Percentiles rank a stretch among this genome's conserved stretches.
Evolutionary conservation across 2,329 filamentous ascomycete genomes (phyloP).

Genomic region (Aspergillus sp.): DNA sequence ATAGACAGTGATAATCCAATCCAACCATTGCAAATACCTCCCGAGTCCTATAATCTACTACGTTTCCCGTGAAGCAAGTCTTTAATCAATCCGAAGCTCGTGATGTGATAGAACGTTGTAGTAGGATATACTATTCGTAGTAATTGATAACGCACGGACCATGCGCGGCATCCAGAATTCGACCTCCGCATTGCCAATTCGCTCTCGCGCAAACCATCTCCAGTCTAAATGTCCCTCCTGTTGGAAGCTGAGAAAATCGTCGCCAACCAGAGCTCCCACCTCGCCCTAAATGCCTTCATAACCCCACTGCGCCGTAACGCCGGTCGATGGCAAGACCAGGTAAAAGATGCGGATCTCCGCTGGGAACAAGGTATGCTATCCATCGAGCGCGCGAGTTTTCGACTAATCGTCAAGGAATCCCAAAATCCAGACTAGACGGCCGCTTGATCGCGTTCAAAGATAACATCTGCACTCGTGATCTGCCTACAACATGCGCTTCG

Average conservation of each 20-base stretch:
- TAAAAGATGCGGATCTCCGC: slow-evolving; percentile 43
- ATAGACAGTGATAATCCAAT: no score
- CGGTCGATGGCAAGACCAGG: slow-evolving; percentile 40
- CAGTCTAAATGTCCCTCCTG: slow-evolving; percentile 48
- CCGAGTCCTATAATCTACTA: no score
- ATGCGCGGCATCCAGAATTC: background rate
- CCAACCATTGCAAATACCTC: no score
- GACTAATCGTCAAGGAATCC: slow-evolving; percentile 32
- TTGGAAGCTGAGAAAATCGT: slow-evolving; percentile 50
- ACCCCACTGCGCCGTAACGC: slow-evolving; percentile 40
- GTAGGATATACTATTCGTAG: background rate
- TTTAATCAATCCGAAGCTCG: no score
- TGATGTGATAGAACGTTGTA: background rate
- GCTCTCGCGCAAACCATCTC: background rate
- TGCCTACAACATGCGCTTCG: slow-evolving; percentile 85
- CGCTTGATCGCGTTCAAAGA: slow-evolving; percentile 71
- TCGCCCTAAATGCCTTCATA: slow-evolving; percentile 47
- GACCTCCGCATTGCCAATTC: background rate
- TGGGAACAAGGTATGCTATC: slow-evolving; percentile 36
- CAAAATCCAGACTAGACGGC: slow-evolving; percentile 48
- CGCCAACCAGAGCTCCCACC: slow-evolving; percentile 43
- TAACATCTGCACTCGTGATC: slow-evolving; percentile 69
- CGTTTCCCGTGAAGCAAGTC: no score
- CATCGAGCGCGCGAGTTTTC: background rate
- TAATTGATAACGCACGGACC: slow-evolving; percentile 1